Percentiles rank a stretch among this genome's conserved stretches.
Evolutionary conservation across 768 basidiomycete genomes (phyloP).

Genomic region (Hygrocybe coccinea): DNA sequence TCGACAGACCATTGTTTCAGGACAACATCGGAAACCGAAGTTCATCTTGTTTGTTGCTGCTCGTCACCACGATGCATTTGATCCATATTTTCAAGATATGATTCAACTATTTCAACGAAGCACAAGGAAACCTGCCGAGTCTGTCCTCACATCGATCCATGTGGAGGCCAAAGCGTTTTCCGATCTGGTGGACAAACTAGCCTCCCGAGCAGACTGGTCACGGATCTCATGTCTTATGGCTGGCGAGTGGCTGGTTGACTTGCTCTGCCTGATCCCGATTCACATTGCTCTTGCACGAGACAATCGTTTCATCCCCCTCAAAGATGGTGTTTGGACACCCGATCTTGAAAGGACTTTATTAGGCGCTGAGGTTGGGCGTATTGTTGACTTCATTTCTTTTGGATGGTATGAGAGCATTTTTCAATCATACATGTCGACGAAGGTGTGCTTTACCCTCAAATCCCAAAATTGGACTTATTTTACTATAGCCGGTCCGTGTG

Average conservation of each 20-base stretch:
- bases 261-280: conserved; percentile 60
- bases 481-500: conserved; percentile 52
- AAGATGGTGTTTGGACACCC: conserved; percentile 37
- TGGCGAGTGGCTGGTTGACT: conserved; percentile 60
- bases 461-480: background rate
- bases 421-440: conserved; percentile 55
- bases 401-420: conserved; percentile 66
- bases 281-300: conserved; percentile 57
- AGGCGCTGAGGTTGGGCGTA: conserved; percentile 54
- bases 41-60: conserved; percentile 43
- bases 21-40: conserved; percentile 27
- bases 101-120: conserved; percentile 43
- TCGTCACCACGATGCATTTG: conserved; percentile 30
- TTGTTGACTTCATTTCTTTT: conserved; percentile 52
- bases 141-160: conserved; percentile 35
- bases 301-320: conserved; percentile 57
- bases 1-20: conserved; percentile 38
- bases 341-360: conserved; percentile 44
- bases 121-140: conserved; percentile 50
- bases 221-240: conserved; percentile 35
- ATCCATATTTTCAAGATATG: conserved; percentile 41
- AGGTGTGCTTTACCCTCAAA: conserved; percentile 28
- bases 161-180: conserved; percentile 31
- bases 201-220: conserved; percentile 17
- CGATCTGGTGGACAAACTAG: conserved; percentile 21